Base-by-base conservation (phyloP, 2,329 filamentous ascomycete genomes). In the Colletotrichum cereale region DNA sequence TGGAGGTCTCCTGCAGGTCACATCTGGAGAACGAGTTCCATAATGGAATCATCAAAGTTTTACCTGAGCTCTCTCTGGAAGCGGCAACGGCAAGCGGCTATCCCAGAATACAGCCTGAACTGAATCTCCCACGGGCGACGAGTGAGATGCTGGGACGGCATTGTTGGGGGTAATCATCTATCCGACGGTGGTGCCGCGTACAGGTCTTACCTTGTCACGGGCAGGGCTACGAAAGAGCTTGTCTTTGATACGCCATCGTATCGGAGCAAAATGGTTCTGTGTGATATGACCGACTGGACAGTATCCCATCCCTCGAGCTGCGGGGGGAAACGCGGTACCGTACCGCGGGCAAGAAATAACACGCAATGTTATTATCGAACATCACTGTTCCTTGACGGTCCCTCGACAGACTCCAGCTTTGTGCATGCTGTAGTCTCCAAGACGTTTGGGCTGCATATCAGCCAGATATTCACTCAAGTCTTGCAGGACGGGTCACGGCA, bases 21-120 rank as follows among this genome's bases (percentile, higher is more conserved):
- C 65, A 71, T 68, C 69, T 71, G 69, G 69, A 71, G 58, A 71
- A 62, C 65, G 24, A 58, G 71, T 73, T 66, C 68, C 67, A 73
- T 73, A 73, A 73, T 73, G 67, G 71, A 73, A 73, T 73, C 71
- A 71, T 73, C 71, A 73, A 73, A 71, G 71, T 71, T 73, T 73
- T 73, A 73, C 67, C 40, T 71, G 62, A 71, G 47, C 31, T 38
- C 34, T 34, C 31, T 55, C 71, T 61, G 29, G 26, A 31, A 71
- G 58, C 62, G 71, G 71, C 60, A 73, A 64, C 47, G 67, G 67
- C 63, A 69, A 61, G 67, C 70, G 70, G 52, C 40, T 42, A 69
- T 57, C 44, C 65, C 60, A 63, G 65, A 56, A 58, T 68, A 40
- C 16, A 52, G 44, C 60, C 60, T 57, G 57, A 50, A 50, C 60